Evolutionary conservation across 805 yeast genomes (phyloP), one percentile per base, ranked within the genome.

Genomic region (Sugiyamaella mastotermitis): DNA sequence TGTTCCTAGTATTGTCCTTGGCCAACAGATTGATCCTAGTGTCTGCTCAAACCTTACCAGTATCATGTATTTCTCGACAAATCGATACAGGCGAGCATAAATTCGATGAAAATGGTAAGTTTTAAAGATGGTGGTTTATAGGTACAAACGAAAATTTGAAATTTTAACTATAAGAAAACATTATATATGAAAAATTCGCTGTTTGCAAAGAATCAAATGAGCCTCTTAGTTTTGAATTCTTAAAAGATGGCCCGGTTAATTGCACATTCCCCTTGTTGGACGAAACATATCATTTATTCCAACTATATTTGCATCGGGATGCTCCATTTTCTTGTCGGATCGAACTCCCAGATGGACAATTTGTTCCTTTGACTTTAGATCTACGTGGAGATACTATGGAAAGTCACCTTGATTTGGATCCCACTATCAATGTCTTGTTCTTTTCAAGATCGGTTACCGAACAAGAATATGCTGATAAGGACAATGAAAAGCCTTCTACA

Each of bases 31-130:
- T 17, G n/a, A 11, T 17, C n/a, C n/a, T n/a, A n/a, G n/a, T n/a
- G n/a, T n/a, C n/a, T n/a, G n/a, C n/a, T n/a, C 27, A 32, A 19
- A 4, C 24, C 8, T 28, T 80, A 10, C 58, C 68, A 31, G 50
- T 80, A 35, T 73, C 71, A 47, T 83, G 92, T 56, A 81, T 78
- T 43, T 58, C 72, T 35, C 66, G 92, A 51, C 73, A 79, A 46
- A 82, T 83, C 37, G 84, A 80, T 48, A 74, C 68, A 45, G 92
- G 92, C 38, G 90, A 83, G 55, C 90, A 83, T 61, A 67, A 72
- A 41, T 78, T 78, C 45, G 86, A 80, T 52, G 67, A 65, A n/a
- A 60, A 70, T 13, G 31, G 38, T 35, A 20, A 27, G 38, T 35
- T n/a, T 16, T n/a, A n/a, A n/a, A n/a, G n/a, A n/a, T n/a, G n/a